A percentile compares a stretch with the other conserved stretches of the same genome.
Conservation (phyloP, 78 protist species). For the Paulinella micropora region DNA sequence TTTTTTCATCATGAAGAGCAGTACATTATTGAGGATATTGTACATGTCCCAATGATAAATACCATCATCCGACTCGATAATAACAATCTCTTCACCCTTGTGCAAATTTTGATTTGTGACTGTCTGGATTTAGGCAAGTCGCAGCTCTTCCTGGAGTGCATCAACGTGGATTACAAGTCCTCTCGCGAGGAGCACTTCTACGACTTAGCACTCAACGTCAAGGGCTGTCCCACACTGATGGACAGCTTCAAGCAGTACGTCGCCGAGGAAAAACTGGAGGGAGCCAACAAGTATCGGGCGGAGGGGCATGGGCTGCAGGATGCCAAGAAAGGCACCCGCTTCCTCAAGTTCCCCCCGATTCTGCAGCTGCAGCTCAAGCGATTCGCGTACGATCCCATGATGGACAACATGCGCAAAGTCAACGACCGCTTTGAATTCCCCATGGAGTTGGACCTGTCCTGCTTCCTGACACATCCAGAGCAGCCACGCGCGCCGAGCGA, state of each 20-base stretch:
- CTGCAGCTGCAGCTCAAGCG: constrained; percentile 82
- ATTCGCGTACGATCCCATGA: constrained; percentile 74
- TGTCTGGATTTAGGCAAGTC: no score
- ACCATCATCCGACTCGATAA: no score
- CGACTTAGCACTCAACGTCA: constrained; percentile 52
- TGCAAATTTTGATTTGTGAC: no score
- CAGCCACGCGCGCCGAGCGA: background rate
- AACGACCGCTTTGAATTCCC: constrained; percentile 46
- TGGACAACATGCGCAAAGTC: constrained; percentile 66
- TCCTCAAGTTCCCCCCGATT: constrained; percentile 77
- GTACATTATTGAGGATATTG: no score
- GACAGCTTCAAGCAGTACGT: constrained; percentile 60
- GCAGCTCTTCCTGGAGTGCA: constrained; percentile 61
- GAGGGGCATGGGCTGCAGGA: constrained; percentile 70
- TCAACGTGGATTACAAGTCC: constrained; percentile 65
- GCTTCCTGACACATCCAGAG: constrained; percentile 20
- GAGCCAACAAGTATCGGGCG: constrained; percentile 69
- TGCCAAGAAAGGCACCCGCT: constrained; percentile 64
- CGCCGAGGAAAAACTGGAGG: constrained; percentile 66
- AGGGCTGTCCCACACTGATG: constrained; percentile 47
- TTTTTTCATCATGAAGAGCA: no score
- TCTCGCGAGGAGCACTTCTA: constrained; percentile 61
- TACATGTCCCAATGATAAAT: no score
- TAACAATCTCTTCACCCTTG: no score
- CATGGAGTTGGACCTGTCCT: constrained; percentile 30